A percentile compares a stretch with the other conserved stretches of the same genome.
Conservation (phyloP, 108 stramenopile species). For the Cyclostephanos tholiformis region DNA sequence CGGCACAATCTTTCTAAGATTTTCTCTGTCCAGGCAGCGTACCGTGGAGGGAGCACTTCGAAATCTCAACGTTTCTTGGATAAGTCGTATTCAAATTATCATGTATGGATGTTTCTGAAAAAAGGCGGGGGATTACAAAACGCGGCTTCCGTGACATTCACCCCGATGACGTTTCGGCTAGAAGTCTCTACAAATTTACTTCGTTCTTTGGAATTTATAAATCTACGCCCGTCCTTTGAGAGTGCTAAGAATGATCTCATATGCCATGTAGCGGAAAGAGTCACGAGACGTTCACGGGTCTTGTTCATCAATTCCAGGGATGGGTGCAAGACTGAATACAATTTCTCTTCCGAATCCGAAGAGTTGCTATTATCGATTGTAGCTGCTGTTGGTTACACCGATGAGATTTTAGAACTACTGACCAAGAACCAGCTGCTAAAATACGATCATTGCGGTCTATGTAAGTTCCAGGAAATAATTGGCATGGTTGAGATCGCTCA, state of each 20-base stretch:
- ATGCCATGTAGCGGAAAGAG: background rate
- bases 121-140: background rate
- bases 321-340: background rate
- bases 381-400: background rate
- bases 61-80: background rate
- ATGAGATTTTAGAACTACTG: background rate
- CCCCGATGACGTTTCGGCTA: background rate
- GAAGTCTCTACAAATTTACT: background rate
- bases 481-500: background rate
- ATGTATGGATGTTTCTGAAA: background rate
- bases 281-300: background rate
- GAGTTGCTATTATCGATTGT: too few relatives aligned
- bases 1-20: background rate
- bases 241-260: background rate
- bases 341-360: background rate
- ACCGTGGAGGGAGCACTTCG: background rate
- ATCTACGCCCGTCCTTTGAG: background rate
- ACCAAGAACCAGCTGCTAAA: background rate
- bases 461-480: background rate
- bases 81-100: background rate
- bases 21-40: background rate
- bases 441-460: background rate
- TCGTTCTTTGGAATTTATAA: background rate
- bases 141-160: background rate
- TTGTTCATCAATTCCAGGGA: too few relatives aligned